Percentiles rank a stretch among this genome's conserved stretches.
phyloP scores from a whole-genome alignment of 805 yeast genomes.

The Lipomyces yamanashiensis region DNA sequence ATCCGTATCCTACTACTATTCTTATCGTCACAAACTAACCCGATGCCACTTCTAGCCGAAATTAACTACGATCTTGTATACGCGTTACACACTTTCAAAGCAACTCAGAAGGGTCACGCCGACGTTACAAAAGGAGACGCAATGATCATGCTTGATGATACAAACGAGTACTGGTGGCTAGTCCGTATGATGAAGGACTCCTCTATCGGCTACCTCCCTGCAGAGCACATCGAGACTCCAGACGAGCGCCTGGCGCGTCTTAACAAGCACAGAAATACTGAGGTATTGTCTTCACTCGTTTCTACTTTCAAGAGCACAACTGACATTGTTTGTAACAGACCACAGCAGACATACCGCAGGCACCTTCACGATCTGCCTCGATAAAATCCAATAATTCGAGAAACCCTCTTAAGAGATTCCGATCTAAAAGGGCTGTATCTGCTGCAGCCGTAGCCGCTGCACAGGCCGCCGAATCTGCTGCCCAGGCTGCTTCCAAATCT shows the following conservation, averaged over 20 bases:
- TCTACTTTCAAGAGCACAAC: not conserved
- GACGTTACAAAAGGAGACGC: constrained; percentile 79
- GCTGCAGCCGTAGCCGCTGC: constrained; percentile 7
- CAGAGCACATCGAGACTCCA: constrained; percentile 90
- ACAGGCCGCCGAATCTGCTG: not conserved
- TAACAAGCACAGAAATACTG: constrained; percentile 91
- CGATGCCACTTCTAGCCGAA: constrained; percentile 50
- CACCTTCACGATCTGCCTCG: constrained; percentile 5
- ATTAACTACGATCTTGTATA: constrained; percentile 81
- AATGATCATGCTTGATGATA: constrained; percentile 79
- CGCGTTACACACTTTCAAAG: constrained; percentile 84
- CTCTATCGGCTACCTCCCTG: constrained; percentile 92
- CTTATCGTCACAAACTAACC: not conserved
- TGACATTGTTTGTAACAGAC: not conserved
- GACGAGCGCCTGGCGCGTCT: constrained; percentile 88
- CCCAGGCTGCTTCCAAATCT: constrained; percentile 4
- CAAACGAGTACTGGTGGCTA: constrained; percentile 97
- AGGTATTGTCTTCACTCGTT: constrained; percentile 40
- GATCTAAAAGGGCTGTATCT: constrained; percentile 10
- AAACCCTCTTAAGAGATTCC: constrained; percentile 23
- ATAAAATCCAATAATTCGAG: constrained; percentile 6
- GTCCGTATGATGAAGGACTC: constrained; percentile 64
- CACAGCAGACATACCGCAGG: not conserved
- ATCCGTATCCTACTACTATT: constrained; percentile 35
- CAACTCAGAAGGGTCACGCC: constrained; percentile 93